These are phyloP conservation scores for Pyricularia grisea DNA, from an alignment of 2,329 filamentous ascomycete genomes.

Conservation along the genomic window DNA sequence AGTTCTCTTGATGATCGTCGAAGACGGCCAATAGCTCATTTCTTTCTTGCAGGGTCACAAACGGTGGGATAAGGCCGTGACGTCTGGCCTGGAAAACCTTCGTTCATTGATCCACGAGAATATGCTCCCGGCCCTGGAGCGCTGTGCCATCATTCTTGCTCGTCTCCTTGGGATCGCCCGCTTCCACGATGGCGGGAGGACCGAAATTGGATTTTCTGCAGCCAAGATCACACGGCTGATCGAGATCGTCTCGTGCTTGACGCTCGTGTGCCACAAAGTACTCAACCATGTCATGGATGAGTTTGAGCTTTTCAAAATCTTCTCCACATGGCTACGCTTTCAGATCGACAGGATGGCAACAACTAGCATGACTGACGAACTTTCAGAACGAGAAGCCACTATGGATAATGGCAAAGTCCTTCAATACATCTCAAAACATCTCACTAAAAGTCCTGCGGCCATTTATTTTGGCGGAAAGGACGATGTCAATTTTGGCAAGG, in stretches of 20 bases:
- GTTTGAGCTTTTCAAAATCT: constrained; percentile 64
- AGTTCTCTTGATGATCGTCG: constrained; percentile 15
- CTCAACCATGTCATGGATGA: constrained; percentile 66
- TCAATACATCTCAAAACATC: constrained; percentile 64
- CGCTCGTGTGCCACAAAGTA: constrained; percentile 64
- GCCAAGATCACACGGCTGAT: constrained; percentile 54
- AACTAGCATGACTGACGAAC: constrained; percentile 52
- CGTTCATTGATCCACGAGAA: constrained; percentile 76
- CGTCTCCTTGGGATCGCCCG: constrained; percentile 75
- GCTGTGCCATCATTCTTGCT: constrained; percentile 71
- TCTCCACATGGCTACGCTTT: constrained; percentile 75
- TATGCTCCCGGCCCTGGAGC: constrained; percentile 78
- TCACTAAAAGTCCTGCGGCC: constrained; percentile 56
- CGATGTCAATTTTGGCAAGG: constrained; percentile 39
- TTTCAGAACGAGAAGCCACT: constrained; percentile 66
- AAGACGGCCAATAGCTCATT: neutral
- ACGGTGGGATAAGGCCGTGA: constrained; percentile 85
- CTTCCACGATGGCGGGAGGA: constrained; percentile 56
- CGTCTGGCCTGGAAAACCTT: constrained; percentile 67
- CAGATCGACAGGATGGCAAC: constrained; percentile 72
- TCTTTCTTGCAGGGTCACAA: constrained; percentile 61
- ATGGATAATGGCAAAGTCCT: constrained; percentile 67
- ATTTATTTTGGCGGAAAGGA: constrained; percentile 46
- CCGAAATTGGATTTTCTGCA: constrained; percentile 57
- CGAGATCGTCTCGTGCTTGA: constrained; percentile 67